phyloP scores from a whole-genome alignment of 1,284 basidiomycete genomes.

The Pholiota adiposa region DNA sequence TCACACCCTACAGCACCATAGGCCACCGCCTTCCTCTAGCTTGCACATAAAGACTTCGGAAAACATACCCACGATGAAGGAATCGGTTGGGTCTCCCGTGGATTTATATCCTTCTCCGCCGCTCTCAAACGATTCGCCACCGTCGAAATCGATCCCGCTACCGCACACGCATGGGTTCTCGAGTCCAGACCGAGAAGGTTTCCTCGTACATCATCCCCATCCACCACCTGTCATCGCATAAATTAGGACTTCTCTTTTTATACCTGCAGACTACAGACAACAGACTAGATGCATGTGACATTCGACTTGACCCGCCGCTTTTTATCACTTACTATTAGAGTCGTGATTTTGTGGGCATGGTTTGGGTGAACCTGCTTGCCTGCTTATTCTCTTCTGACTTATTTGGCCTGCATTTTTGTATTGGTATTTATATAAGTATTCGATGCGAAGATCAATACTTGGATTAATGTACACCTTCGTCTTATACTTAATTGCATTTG shows the following conservation, averaged over 20 bases:
- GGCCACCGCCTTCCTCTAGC: slow-evolving; percentile 21
- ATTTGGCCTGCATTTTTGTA: slow-evolving; percentile 19
- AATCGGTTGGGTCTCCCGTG: slow-evolving; percentile 28
- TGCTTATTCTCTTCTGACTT: slow-evolving; percentile 7
- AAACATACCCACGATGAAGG: slow-evolving; percentile 24
- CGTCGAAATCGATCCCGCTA: slow-evolving; percentile 36
- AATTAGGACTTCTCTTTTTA: not conserved
- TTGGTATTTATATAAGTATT: slow-evolving; percentile 21
- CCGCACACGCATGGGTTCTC: slow-evolving; percentile 21
- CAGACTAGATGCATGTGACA: slow-evolving; percentile 11
- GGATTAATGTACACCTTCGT: not conserved
- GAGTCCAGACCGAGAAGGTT: slow-evolving; percentile 15
- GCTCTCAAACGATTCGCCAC: slow-evolving; percentile 72
- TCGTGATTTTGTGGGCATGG: not conserved
- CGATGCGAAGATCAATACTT: not conserved
- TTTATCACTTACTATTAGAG: not conserved
- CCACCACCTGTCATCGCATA: slow-evolving; percentile 13
- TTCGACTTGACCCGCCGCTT: not conserved
- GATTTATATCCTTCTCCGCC: slow-evolving; percentile 81
- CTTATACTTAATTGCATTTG: not conserved
- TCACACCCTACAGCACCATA: slow-evolving; percentile 27
- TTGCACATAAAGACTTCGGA: slow-evolving; percentile 33
- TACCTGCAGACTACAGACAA: slow-evolving; percentile 3
- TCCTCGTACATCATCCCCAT: slow-evolving; percentile 9
- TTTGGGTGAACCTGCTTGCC: not conserved